Conservation (phyloP, 441 rosid species). For the Mallotus repandus region DNA sequence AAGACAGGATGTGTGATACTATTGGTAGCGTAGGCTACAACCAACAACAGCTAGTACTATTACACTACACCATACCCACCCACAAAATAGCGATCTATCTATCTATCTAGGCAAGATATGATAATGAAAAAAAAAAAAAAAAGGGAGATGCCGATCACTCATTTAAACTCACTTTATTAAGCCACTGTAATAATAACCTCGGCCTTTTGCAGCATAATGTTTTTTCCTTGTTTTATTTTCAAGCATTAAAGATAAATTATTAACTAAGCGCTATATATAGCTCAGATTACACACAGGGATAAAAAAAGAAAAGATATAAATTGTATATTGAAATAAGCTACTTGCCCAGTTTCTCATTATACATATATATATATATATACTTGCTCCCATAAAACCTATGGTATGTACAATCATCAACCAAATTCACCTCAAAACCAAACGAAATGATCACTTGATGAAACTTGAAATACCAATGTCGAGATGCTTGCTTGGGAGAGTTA, state of each 20-base stretch:
- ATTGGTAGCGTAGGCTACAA: not conserved
- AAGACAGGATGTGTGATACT: constrained; percentile 23
- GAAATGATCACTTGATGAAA: no score
- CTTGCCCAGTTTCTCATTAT: no score
- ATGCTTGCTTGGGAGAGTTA: no score
- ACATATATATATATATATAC: no score
- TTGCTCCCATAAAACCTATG: no score
- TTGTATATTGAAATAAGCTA: no score
- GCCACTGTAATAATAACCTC: constrained; percentile 13
- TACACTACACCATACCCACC: not conserved
- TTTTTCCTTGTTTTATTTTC: not conserved
- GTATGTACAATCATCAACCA: no score
- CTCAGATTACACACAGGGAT: not conserved
- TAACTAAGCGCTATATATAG: not conserved
- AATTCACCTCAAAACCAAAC: no score
- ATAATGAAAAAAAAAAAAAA: not conserved
- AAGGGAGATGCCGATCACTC: constrained; percentile 21
- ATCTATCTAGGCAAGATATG: no score
- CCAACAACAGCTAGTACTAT: not conserved
- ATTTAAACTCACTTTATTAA: constrained; percentile 8
- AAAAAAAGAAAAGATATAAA: not conserved
- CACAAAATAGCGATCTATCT: no score
- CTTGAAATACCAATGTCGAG: no score
- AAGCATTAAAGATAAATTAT: constrained; percentile 16
- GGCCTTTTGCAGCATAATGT: constrained; percentile 14